phyloP scores from a whole-genome alignment of 2,329 filamentous ascomycete species.

The Phialocephala subalpina region DNA sequence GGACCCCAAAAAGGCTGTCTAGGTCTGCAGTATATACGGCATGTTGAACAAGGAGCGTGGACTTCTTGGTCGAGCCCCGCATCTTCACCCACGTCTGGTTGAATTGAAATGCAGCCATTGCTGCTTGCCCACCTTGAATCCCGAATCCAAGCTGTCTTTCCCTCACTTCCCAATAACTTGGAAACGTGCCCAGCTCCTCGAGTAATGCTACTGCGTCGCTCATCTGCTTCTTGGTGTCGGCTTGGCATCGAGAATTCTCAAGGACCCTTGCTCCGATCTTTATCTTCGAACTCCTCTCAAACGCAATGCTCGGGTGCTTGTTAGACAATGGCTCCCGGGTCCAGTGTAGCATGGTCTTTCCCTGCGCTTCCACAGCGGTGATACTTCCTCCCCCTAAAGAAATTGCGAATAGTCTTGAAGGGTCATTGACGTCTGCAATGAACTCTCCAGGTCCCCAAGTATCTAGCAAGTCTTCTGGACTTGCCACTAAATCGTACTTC shows the following conservation, averaged over 20 bases:
- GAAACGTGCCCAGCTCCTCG: not conserved
- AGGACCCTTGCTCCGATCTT: not conserved
- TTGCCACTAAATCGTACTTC: conserved; percentile 24
- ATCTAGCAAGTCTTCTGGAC: conserved; percentile 31
- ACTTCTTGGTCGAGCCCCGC: not conserved
- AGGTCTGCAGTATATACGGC: not conserved
- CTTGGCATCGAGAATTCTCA: not conserved
- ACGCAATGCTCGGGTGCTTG: not conserved
- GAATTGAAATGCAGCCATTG: not conserved
- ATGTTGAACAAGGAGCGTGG: not conserved
- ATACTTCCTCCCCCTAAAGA: conserved; percentile 16
- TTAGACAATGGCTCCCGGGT: not conserved
- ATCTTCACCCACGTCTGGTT: conserved; percentile 23
- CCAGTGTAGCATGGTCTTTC: not conserved
- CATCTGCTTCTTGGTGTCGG: not conserved
- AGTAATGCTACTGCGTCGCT: not conserved
- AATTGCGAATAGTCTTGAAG: not conserved
- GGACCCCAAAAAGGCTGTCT: conserved; percentile 30
- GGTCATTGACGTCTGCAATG: conserved; percentile 3
- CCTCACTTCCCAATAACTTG: not conserved
- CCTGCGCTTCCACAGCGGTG: not conserved
- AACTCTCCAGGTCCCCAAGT: conserved; percentile 34
- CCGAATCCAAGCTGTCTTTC: conserved; percentile 15
- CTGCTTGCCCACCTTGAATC: conserved; percentile 12
- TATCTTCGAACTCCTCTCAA: not conserved